Percentiles rank a stretch among this genome's conserved stretches.
phyloP scores from a whole-genome alignment of 2,329 filamentous ascomycete genomes.

The Aspergillus ibericus region DNA sequence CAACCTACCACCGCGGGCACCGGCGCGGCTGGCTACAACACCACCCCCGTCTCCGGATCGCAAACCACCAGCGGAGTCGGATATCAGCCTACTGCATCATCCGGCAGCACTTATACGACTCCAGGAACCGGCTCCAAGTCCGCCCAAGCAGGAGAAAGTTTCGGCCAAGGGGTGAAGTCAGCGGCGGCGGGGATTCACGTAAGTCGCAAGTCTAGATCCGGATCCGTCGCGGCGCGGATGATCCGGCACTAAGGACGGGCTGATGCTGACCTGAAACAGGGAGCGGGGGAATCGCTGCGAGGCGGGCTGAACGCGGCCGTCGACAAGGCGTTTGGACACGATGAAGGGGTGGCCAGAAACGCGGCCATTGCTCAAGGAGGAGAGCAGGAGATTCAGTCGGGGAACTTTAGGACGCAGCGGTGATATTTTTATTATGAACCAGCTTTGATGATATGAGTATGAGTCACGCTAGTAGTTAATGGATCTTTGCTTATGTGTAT shows the following conservation, averaged over 20 bases:
- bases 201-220: constrained; percentile 16
- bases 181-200: constrained; percentile 38
- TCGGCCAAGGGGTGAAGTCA: constrained; percentile 29
- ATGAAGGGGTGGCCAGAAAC: constrained; percentile 38
- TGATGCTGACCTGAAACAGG: constrained; percentile 27
- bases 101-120: constrained; percentile 17
- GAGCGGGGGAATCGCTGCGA: constrained; percentile 43
- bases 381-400: constrained; percentile 34
- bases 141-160: constrained; percentile 17
- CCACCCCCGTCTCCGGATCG: neutral
- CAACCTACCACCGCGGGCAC: constrained; percentile 23
- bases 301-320: constrained; percentile 39
- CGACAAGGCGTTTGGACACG: constrained; percentile 40
- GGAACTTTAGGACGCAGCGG: constrained; percentile 23
- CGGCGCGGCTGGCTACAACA: constrained; percentile 22
- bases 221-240: neutral
- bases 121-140: constrained; percentile 7
- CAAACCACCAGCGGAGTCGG: constrained; percentile 9
- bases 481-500: neutral
- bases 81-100: constrained; percentile 12
- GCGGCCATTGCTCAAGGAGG: constrained; percentile 38
- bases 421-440: no score
- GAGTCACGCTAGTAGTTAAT: neutral
- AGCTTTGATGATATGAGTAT: no score
- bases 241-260: neutral